phyloP scores from a whole-genome alignment of 495 filamentous ascomycete species.

The Aspergillus taichungensis region DNA sequence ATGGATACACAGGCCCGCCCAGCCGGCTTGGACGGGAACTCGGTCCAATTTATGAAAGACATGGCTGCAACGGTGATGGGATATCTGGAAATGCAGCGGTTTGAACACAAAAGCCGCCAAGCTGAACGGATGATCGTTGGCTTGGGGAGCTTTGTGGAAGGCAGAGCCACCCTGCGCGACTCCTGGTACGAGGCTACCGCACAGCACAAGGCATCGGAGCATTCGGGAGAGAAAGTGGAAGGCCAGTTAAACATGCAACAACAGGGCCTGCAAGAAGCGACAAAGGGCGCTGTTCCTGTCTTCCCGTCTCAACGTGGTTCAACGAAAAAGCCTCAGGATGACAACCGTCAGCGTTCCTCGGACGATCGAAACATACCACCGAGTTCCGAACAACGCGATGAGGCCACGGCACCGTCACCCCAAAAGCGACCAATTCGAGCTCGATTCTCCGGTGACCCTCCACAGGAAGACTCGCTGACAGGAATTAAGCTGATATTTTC shows the following conservation, averaged over 20 bases:
- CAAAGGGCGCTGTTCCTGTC: neutral
- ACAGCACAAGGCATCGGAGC: slow-evolving; percentile 4
- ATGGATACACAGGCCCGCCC: slow-evolving; percentile 38
- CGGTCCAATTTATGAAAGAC: slow-evolving; percentile 24
- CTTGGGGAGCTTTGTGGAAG: slow-evolving; percentile 25
- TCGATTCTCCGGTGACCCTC: neutral
- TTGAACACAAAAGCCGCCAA: slow-evolving; percentile 2
- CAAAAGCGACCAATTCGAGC: too few relatives aligned
- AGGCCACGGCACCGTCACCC: too few relatives aligned
- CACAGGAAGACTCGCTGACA: slow-evolving; percentile 2
- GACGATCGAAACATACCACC: too few relatives aligned
- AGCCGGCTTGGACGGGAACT: slow-evolving; percentile 7
- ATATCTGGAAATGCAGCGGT: slow-evolving; percentile 11
- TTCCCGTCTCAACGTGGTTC: too few relatives aligned
- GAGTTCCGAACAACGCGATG: neutral
- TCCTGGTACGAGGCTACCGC: slow-evolving; percentile 15
- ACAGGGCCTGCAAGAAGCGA: slow-evolving; percentile 11
- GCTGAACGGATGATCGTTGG: slow-evolving; percentile 23
- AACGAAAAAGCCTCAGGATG: too few relatives aligned
- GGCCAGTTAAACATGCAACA: slow-evolving; percentile 16
- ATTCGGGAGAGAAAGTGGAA: slow-evolving; percentile 8
- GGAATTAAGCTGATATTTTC: slow-evolving; percentile 10
- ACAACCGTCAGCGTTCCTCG: too few relatives aligned
- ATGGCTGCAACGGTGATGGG: slow-evolving; percentile 22
- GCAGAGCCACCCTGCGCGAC: slow-evolving; percentile 15